Base-by-base conservation (phyloP, 1,284 basidiomycete genomes). In the Trametes pubescens region DNA sequence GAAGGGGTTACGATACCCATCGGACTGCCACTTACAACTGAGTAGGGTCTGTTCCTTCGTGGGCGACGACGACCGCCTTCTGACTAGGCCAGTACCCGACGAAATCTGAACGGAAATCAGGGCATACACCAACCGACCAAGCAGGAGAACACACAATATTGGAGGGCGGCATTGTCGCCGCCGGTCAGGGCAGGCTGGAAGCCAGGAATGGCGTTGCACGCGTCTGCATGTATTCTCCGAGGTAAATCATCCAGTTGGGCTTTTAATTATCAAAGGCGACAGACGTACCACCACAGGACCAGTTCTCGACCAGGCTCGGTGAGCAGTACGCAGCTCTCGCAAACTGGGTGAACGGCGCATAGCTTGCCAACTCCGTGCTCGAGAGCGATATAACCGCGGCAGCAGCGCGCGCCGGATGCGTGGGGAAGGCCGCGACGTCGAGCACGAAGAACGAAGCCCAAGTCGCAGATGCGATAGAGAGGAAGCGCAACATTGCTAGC, bases 321-420 rank as follows among this genome's bases (percentile, higher is more conserved):
- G 73, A 46, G 66, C 85, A 86, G 68, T 86, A 86, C 18, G 84
- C 83, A 18, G 84, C 83, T 52, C 82, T 75, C 34, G 85, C 83
- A 66, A 86, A 81, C 70, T 84, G 75, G 0, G 81, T 78, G 63
- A 79, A 86, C 5, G 83, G 81, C 11, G 75, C 73, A 51, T 82
- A 77, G n/a, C 65, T 71, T 4, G 75, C 61, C 22, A 85, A 16
- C 11, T 65, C 57, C 46, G 51, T 9, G 32, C 46, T 54, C 18
- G 64, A 51, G 5, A 68, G 21, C 26, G 43, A 13, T 13, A 44
- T 64, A 11, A 59, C 60, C 1, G 43, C 61, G 32, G 18, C 26
- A 1, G 32, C 29, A 6, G 16, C 32, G 13, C 64, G 66, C 4
- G 47, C 32, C 8, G 51, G 48, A 18, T 47, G 64, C 22, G 61